A percentile compares a stretch with the other conserved stretches of the same genome.
These are phyloP conservation scores for Carpinus viminea DNA, from an alignment of 306 rosid species.

Conservation along the genomic window DNA sequence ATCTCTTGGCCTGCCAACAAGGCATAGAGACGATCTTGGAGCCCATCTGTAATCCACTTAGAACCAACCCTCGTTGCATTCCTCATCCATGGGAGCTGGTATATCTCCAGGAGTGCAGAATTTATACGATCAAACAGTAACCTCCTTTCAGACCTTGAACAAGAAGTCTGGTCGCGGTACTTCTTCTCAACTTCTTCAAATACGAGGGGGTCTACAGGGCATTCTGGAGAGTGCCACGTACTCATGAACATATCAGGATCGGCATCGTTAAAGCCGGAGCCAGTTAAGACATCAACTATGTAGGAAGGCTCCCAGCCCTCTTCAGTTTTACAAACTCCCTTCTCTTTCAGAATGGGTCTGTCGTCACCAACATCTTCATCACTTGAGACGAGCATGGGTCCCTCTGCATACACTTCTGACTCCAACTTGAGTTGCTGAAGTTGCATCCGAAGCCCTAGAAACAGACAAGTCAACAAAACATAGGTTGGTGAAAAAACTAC, in stretches of 20 bases:
- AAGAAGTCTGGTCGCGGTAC: slow-evolving; percentile 40
- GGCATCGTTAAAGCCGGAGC: slow-evolving; percentile 49
- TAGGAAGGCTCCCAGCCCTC: slow-evolving; percentile 73
- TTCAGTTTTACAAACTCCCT: slow-evolving; percentile 31
- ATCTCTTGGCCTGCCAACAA: slow-evolving; percentile 50
- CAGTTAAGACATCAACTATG: slow-evolving; percentile 52
- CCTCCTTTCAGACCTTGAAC: slow-evolving; percentile 67
- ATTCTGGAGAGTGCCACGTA: slow-evolving; percentile 59
- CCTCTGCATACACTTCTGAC: slow-evolving; percentile 67
- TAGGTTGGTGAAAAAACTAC: not conserved
- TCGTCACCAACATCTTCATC: slow-evolving; percentile 71
- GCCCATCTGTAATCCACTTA: slow-evolving; percentile 36
- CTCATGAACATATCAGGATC: slow-evolving; percentile 38
- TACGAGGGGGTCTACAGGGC: slow-evolving; percentile 57
- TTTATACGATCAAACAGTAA: slow-evolving; percentile 80
- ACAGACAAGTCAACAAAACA: slow-evolving; percentile 19
- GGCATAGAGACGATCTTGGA: slow-evolving; percentile 43
- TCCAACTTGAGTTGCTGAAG: slow-evolving; percentile 86
- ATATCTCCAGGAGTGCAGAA: slow-evolving; percentile 53
- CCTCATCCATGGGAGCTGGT: slow-evolving; percentile 62
- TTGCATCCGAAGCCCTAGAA: slow-evolving; percentile 88
- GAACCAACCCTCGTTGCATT: slow-evolving; percentile 25
- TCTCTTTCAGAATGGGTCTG: slow-evolving; percentile 32
- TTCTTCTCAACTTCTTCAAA: slow-evolving; percentile 77
- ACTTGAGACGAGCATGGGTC: slow-evolving; percentile 55